Evolutionary conservation across 805 yeast species (phyloP).

Genomic region (Cyberlindnera americana): DNA sequence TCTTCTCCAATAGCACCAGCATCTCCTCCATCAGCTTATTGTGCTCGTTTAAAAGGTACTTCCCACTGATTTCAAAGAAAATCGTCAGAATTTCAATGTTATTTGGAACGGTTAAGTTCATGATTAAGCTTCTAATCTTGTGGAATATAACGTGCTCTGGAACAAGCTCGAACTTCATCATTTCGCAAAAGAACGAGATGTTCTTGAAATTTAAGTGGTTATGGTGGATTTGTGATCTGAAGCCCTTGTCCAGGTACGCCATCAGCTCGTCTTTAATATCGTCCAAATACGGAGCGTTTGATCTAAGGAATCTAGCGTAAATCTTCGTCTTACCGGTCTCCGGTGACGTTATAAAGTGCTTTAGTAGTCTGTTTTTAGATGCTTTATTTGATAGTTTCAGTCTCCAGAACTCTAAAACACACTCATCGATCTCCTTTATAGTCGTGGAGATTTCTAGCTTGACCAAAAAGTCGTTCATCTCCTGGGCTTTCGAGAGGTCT

Average conservation of each 20-base stretch:
- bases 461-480: constrained; percentile 40
- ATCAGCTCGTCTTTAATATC: constrained; percentile 52
- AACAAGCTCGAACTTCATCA: constrained; percentile 70
- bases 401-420: constrained; percentile 46
- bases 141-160: constrained; percentile 73
- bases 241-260: constrained; percentile 51
- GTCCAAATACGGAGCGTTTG: constrained; percentile 45
- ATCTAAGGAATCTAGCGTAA: constrained; percentile 68
- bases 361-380: constrained; percentile 56
- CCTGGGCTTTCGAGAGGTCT: constrained; percentile 31
- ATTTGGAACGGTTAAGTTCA: constrained; percentile 47
- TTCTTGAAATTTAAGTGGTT: constrained; percentile 50
- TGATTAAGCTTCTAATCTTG: constrained; percentile 58
- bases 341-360: constrained; percentile 48
- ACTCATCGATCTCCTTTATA: constrained; percentile 47
- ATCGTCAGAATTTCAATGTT: constrained; percentile 67
- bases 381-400: constrained; percentile 66
- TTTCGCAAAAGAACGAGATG: constrained; percentile 64
- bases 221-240: constrained; percentile 57
- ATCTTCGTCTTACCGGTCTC: constrained; percentile 44
- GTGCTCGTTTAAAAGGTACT: constrained; percentile 58
- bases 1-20: constrained; percentile 51
- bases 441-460: constrained; percentile 41
- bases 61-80: constrained; percentile 73
- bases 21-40: constrained; percentile 57